Evolutionary conservation across 345 rosid species (phyloP).

Genomic region (Conringia planisiliqua): DNA sequence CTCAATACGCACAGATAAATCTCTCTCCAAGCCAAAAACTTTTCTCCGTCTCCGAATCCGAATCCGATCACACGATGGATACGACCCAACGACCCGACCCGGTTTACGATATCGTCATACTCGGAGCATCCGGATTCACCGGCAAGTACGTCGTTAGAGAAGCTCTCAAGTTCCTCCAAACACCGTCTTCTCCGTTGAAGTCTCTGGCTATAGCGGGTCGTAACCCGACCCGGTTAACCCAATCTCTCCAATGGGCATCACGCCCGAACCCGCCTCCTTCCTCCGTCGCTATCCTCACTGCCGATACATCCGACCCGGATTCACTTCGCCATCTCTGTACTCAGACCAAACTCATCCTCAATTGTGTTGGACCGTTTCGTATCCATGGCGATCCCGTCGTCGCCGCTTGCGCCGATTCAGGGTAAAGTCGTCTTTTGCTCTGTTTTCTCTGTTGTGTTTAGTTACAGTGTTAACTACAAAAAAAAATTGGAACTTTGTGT

Average conservation of each 20-base stretch:
- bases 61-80: conserved; percentile 30
- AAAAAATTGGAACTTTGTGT: background rate
- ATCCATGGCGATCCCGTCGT: conserved; percentile 75
- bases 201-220: conserved; percentile 84
- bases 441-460: background rate
- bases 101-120: conserved; percentile 52
- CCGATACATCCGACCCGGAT: conserved; percentile 64
- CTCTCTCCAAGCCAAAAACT: background rate
- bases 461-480: background rate
- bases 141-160: conserved; percentile 73
- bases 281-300: conserved; percentile 54
- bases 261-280: conserved; percentile 53
- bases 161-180: conserved; percentile 61
- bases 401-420: conserved; percentile 72
- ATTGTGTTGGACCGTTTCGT: conserved; percentile 87
- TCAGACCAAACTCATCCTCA: conserved; percentile 70
- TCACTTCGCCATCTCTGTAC: conserved; percentile 69
- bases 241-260: conserved; percentile 74
- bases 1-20: background rate
- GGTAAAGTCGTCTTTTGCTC: conserved; percentile 32
- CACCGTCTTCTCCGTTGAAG: conserved; percentile 61
- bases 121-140: conserved; percentile 82
- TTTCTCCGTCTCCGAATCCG: background rate
- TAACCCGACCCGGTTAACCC: conserved; percentile 48
- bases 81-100: conserved; percentile 13